phyloP scores from a whole-genome alignment of 306 rosid genomes.

The Glycine soja region DNA sequence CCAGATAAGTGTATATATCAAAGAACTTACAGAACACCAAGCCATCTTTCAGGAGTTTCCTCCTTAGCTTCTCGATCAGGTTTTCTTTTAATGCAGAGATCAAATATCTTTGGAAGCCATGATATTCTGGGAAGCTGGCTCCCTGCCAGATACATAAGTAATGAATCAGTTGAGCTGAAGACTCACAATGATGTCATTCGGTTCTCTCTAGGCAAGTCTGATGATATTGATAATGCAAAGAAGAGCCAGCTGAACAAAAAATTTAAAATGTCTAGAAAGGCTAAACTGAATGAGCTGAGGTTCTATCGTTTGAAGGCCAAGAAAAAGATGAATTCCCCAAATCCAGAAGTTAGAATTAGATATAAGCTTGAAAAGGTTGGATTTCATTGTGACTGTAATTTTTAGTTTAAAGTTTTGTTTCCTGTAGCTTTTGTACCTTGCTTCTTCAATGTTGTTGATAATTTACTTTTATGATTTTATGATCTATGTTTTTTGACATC shows the following conservation, averaged over 20 bases:
- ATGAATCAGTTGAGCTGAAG: conserved; percentile 64
- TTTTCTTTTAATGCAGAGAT: conserved; percentile 40
- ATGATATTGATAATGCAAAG: conserved; percentile 36
- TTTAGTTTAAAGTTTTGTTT: conserved; percentile 32
- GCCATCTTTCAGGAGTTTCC: conserved; percentile 40
- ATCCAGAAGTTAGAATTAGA: conserved; percentile 88
- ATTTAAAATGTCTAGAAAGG: conserved; percentile 69
- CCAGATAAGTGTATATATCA: conserved; percentile 40
- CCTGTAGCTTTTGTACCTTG: not conserved
- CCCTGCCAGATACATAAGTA: conserved; percentile 59
- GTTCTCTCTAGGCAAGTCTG: conserved; percentile 60
- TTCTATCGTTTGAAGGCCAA: conserved; percentile 85
- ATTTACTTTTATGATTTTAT: conserved; percentile 20
- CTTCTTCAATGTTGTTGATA: conserved; percentile 26
- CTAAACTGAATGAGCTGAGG: conserved; percentile 79
- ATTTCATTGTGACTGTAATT: not conserved
- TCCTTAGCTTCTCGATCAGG: conserved; percentile 27
- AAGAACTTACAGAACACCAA: conserved; percentile 42
- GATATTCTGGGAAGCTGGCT: conserved; percentile 49
- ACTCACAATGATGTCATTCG: conserved; percentile 59
- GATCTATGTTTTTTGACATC: conserved; percentile 24
- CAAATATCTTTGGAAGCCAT: conserved; percentile 31
- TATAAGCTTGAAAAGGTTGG: conserved; percentile 87
- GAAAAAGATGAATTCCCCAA: conserved; percentile 87
- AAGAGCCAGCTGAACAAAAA: conserved; percentile 47